phyloP scores from a whole-genome alignment of 176 grass and related monocot genomes.

The Oryza nivara region DNA sequence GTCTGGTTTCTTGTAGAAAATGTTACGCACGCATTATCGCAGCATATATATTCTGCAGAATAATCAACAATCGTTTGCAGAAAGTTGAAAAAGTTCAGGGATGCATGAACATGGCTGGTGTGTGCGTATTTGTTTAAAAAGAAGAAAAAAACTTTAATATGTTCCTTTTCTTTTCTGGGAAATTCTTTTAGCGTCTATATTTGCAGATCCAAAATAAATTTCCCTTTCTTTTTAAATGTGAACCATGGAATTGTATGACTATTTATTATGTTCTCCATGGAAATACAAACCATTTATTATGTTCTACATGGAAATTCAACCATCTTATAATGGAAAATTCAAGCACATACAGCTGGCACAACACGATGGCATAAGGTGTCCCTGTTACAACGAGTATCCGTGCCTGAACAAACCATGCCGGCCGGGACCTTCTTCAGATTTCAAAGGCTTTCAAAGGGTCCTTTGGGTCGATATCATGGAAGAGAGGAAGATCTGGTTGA shows the following conservation, averaged over 20 bases:
- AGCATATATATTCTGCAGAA: no score
- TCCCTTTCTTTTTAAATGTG: not conserved
- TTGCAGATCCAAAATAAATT: not conserved
- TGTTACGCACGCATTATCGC: no score
- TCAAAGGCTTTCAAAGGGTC: conserved; percentile 69
- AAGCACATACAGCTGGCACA: not conserved
- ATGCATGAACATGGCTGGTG: no score
- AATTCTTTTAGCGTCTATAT: not conserved
- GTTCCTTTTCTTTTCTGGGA: no score
- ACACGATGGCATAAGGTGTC: not conserved
- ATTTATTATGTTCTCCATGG: not conserved
- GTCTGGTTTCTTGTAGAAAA: no score
- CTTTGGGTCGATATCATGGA: conserved; percentile 58
- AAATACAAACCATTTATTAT: not conserved
- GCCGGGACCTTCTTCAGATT: conserved; percentile 28
- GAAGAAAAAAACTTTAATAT: no score
- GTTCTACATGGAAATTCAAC: not conserved
- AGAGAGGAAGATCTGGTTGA: conserved; percentile 58
- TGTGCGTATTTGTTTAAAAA: no score
- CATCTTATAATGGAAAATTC: conserved; percentile 4
- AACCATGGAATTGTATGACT: not conserved
- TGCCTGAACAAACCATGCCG: not conserved
- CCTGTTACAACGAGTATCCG: not conserved
- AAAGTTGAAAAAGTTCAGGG: no score
- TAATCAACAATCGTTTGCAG: no score